Conservation (phyloP, 1,139 yeast genomes). For the Nakaseomyces uthaithaninus region DNA sequence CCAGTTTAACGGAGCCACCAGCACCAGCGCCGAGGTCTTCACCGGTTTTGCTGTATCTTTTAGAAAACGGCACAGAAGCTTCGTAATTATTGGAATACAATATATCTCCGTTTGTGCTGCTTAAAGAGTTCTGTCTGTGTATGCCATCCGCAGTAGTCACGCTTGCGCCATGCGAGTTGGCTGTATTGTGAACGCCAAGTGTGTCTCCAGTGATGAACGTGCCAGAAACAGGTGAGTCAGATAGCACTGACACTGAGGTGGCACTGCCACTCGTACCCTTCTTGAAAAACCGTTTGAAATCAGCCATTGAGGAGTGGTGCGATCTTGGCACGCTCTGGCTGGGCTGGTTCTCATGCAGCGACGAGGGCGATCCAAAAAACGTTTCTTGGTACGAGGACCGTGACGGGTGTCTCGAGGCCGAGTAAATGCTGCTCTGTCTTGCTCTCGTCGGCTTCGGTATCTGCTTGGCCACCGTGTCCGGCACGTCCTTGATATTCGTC, state of each 20-base stretch:
- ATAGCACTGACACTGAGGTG: constrained; percentile 13
- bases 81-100: constrained; percentile 30
- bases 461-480: constrained; percentile 19
- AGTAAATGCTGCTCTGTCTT: constrained; percentile 29
- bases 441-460: constrained; percentile 32
- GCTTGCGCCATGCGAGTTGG: constrained; percentile 15
- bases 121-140: constrained; percentile 16
- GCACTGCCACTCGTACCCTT: constrained; percentile 29
- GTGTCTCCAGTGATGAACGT: constrained; percentile 6
- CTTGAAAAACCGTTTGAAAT: constrained; percentile 53
- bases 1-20: constrained; percentile 82
- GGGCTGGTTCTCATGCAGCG: constrained; percentile 19
- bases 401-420: constrained; percentile 30
- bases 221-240: constrained; percentile 22
- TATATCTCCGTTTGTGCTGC: constrained; percentile 24
- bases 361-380: constrained; percentile 25
- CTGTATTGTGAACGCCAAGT: constrained; percentile 12
- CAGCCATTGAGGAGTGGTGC: constrained; percentile 67
- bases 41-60: constrained; percentile 74
- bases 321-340: constrained; percentile 29
- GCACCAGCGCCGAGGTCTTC: constrained; percentile 93
- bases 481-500: constrained; percentile 8
- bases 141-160: constrained; percentile 15
- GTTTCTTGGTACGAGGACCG: constrained; percentile 24
- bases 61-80: constrained; percentile 46